phyloP scores from a whole-genome alignment of 176 grass and related monocot genomes.

The Stipa capillata region DNA sequence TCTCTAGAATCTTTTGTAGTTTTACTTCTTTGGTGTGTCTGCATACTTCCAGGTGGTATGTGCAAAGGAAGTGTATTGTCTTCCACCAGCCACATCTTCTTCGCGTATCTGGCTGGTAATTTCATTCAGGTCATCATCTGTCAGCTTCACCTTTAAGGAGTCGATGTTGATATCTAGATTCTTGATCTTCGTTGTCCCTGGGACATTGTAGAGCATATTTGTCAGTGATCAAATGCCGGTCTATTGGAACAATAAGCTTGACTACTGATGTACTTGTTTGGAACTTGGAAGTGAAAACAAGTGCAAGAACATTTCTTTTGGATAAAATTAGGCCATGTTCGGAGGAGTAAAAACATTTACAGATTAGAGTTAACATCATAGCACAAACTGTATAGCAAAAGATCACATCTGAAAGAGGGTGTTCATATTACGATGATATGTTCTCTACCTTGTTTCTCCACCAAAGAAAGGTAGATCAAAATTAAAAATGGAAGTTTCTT shows the following conservation, averaged over 20 bases:
- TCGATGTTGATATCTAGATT: constrained; percentile 64
- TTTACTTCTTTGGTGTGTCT: constrained; percentile 40
- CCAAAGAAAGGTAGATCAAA: neutral
- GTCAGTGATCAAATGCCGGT: constrained; percentile 4
- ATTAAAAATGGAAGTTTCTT: neutral
- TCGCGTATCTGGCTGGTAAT: constrained; percentile 33
- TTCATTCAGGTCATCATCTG: constrained; percentile 49
- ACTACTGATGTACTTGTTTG: neutral
- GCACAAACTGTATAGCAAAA: neutral
- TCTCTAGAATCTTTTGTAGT: neutral
- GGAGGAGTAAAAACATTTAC: neutral
- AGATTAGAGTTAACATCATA: neutral
- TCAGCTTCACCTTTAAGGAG: constrained; percentile 48
- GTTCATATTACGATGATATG: neutral
- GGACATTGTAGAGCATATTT: neutral
- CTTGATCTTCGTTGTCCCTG: constrained; percentile 73
- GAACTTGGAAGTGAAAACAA: neutral
- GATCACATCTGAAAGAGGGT: neutral
- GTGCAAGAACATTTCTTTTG: neutral
- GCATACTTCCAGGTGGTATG: constrained; percentile 33
- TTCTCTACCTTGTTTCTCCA: neutral
- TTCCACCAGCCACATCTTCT: constrained; percentile 52
- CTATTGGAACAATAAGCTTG: neutral
- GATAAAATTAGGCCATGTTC: neutral
- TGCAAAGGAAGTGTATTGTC: constrained; percentile 28